Evolutionary conservation across 495 filamentous ascomycete genomes (phyloP).

Genomic region (Rhypophila decipiens): DNA sequence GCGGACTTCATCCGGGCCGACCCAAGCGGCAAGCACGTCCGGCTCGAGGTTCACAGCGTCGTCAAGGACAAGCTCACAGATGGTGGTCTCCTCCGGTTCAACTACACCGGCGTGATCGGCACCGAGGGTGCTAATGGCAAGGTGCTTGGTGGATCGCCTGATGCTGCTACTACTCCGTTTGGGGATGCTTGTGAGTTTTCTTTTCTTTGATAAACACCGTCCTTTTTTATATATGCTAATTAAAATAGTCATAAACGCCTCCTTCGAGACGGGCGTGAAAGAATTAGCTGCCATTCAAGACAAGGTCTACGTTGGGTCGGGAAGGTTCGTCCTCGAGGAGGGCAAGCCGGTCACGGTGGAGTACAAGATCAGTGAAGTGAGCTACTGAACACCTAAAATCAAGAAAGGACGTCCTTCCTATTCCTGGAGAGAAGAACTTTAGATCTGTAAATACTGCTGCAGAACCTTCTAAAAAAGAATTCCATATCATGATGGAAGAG

Average conservation of each 20-base stretch:
- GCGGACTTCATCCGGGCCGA: slow-evolving; percentile 48
- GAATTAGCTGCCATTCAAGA: slow-evolving; percentile 45
- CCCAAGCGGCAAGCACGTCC: slow-evolving; percentile 39
- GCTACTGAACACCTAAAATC: too few species aligned
- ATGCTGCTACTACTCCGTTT: slow-evolving; percentile 47
- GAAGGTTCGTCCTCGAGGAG: slow-evolving; percentile 46
- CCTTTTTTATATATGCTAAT: background rate
- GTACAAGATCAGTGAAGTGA: slow-evolving; percentile 55
- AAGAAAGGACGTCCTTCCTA: too few species aligned
- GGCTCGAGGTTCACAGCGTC: slow-evolving; percentile 46
- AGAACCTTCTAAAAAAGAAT: too few species aligned
- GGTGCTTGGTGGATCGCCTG: slow-evolving; percentile 38
- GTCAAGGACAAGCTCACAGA: slow-evolving; percentile 33
- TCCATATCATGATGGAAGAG: too few species aligned
- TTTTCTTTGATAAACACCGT: too few species aligned
- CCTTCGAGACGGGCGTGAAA: slow-evolving; percentile 48
- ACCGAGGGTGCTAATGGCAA: slow-evolving; percentile 30
- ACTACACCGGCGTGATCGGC: slow-evolving; percentile 45
- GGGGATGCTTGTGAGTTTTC: slow-evolving; percentile 49
- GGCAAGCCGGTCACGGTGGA: slow-evolving; percentile 51
- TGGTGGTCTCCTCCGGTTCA: slow-evolving; percentile 36
- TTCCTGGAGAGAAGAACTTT: too few species aligned
- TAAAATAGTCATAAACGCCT: slow-evolving; percentile 42
- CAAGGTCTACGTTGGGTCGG: slow-evolving; percentile 49
- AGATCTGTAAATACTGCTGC: too few species aligned